Evolutionary conservation across 2,329 filamentous ascomycete genomes (phyloP).

Genomic region (Sphaerulina populicola): DNA sequence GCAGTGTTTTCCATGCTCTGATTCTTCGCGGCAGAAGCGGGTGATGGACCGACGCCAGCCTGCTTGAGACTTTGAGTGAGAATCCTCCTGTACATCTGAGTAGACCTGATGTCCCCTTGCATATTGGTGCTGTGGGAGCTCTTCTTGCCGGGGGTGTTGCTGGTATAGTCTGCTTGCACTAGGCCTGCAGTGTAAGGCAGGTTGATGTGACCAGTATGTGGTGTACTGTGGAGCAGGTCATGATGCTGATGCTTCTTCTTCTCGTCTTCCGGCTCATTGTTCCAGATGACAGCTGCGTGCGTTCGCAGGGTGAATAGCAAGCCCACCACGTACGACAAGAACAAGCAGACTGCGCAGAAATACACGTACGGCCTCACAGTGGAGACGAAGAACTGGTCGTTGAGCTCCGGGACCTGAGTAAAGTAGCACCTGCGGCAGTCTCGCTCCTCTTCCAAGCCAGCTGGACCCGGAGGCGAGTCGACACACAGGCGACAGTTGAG

Average conservation of each 20-base stretch:
- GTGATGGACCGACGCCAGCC: slow-evolving; percentile 56
- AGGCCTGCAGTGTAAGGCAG: slow-evolving; percentile 18
- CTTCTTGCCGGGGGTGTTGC: slow-evolving; percentile 10
- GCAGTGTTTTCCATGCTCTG: slow-evolving; percentile 12
- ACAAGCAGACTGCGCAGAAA: slow-evolving; percentile 73
- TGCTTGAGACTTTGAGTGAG: slow-evolving; percentile 83
- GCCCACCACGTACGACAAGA: slow-evolving; percentile 87
- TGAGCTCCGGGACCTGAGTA: slow-evolving; percentile 71
- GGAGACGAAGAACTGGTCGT: slow-evolving; percentile 81
- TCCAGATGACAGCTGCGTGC: slow-evolving; percentile 96
- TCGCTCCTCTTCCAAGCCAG: slow-evolving; percentile 42
- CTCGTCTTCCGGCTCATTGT: slow-evolving; percentile 57
- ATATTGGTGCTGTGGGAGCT: slow-evolving; percentile 11
- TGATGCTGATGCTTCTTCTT: slow-evolving; percentile 32
- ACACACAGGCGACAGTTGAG: slow-evolving; percentile 65
- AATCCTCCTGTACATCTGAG: slow-evolving; percentile 85
- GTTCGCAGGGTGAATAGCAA: slow-evolving; percentile 92
- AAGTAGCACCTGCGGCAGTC: slow-evolving; percentile 95
- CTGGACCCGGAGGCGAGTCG: slow-evolving; percentile 39
- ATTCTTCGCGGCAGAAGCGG: slow-evolving; percentile 35
- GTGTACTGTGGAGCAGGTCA: background rate
- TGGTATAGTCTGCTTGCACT: slow-evolving; percentile 10
- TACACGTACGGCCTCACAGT: slow-evolving; percentile 92
- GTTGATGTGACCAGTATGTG: slow-evolving; percentile 16
- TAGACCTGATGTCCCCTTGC: slow-evolving; percentile 68